Percentiles rank a stretch among this genome's conserved stretches.
Evolutionary conservation across 2,329 filamentous ascomycete genomes (phyloP).

Genomic region (Aspergillus tubingensis): DNA sequence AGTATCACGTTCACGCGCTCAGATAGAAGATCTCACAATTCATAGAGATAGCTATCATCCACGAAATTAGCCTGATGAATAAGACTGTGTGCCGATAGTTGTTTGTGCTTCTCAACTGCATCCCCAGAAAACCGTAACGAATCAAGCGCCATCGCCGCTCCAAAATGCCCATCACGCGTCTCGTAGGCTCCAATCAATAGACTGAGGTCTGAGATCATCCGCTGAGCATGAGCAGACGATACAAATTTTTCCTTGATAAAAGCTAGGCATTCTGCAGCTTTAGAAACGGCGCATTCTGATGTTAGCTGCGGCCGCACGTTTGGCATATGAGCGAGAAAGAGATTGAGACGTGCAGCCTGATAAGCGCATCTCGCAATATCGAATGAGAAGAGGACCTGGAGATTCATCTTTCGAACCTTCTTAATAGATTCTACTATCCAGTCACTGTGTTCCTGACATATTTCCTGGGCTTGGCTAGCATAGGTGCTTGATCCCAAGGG

Average conservation of each 20-base stretch:
- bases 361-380: conserved; percentile 4
- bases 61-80: conserved; percentile 2
- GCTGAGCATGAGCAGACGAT: neutral
- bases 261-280: neutral
- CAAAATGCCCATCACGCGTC: neutral
- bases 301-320: no score
- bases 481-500: neutral
- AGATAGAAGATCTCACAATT: neutral
- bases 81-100: neutral
- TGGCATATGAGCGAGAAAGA: neutral
- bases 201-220: neutral
- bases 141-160: neutral
- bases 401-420: neutral
- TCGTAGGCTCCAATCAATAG: neutral
- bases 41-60: conserved; percentile 5
- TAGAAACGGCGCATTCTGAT: neutral
- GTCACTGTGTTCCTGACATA: conserved; percentile 4
- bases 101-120: neutral
- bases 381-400: neutral
- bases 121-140: neutral
- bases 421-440: neutral
- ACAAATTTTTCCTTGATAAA: neutral
- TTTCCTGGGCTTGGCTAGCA: neutral
- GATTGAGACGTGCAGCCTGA: neutral
- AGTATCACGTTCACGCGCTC: neutral